Evolutionary conservation across 192 early-diverging fungal genomes (phyloP), one percentile per base, ranked within the genome.

Genomic region (Chytriomyces confervae): DNA sequence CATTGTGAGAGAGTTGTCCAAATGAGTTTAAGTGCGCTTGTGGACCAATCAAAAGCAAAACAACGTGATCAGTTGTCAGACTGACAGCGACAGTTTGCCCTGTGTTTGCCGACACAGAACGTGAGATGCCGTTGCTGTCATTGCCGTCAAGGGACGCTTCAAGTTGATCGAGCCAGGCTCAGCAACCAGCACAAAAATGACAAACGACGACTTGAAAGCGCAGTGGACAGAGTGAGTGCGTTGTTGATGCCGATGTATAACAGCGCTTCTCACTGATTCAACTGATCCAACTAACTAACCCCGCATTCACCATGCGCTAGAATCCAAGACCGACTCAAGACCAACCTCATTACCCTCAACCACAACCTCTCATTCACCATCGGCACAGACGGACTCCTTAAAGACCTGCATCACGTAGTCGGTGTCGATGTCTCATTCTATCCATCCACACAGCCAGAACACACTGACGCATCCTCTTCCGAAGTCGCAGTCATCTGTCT

Each of bases 401-500:
- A 36, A 36, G 77, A 70, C 47, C 62, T 79, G 13, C 16, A 80
- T 3, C 69, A 69, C 64, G 72, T 84, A 46, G 81, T 72, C n/a
- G 84, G 84, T 16, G 51, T 85, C 24, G 84, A 85, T 47, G 79
- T 85, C 7, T 85, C 84, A n/a, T 85, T 85, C 62, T 76, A 66
- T 53, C 16, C n/a, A 23, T 16, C 63, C 13, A 16, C 63, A 23
- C 1, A 23, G 3, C 24, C 27, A 27, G 36, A 11, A 16, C 13
- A 8, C 18, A 13, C 16, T 24, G 20, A 50, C 53, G 36, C 2
- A 5, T 16, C 36, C 49, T 5, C 44, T 5, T 24, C 27, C 44
- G 74, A 76, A 76, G 48, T 49, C 4, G 74, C 74, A 18, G 62
- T 95, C 5, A 95, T 92, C 5, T 91, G 93, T 67, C 77, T 96